Evolutionary conservation across 2,329 filamentous ascomycete species (phyloP).

Genomic region (Diaporthe velutina): DNA sequence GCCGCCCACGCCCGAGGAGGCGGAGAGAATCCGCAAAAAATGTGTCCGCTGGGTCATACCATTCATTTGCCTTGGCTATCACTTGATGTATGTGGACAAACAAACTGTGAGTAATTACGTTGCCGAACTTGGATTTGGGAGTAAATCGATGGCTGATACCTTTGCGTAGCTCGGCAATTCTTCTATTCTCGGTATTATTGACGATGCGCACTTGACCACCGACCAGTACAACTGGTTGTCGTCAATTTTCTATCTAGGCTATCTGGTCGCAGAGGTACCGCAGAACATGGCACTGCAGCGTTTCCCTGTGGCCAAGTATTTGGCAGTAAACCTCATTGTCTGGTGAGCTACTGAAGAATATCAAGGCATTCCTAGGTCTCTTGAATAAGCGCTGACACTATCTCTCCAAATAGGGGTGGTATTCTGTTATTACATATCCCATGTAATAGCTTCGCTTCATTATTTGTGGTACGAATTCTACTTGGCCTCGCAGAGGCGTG

Average conservation of each 20-base stretch:
- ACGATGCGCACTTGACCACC: conserved; percentile 45
- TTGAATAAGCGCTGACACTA: not conserved
- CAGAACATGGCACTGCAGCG: conserved; percentile 39
- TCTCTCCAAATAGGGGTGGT: conserved; percentile 42
- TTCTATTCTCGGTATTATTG: conserved; percentile 37
- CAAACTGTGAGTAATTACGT: conserved; percentile 32
- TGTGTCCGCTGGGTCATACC: conserved; percentile 52
- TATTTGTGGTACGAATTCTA: conserved; percentile 48
- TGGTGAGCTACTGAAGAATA: conserved; percentile 37
- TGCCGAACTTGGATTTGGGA: fast-evolving
- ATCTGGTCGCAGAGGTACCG: conserved; percentile 36
- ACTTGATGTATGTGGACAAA: conserved; percentile 54
- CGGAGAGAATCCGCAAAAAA: conserved; percentile 49
- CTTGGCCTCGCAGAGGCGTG: conserved; percentile 46
- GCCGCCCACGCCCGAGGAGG: conserved; percentile 49
- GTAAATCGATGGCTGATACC: not conserved
- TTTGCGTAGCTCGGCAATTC: conserved; percentile 35
- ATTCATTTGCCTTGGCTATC: conserved; percentile 54
- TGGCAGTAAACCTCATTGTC: conserved; percentile 41
- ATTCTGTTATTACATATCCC: conserved; percentile 49
- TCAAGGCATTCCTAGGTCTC: not conserved
- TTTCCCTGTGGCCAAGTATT: conserved; percentile 28
- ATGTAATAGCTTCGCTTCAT: conserved; percentile 44
- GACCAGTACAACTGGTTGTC: conserved; percentile 51
- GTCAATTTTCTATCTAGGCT: conserved; percentile 40